Conservation (phyloP, 2,329 filamentous ascomycete genomes). For the Gaeumannomyces tritici region DNA sequence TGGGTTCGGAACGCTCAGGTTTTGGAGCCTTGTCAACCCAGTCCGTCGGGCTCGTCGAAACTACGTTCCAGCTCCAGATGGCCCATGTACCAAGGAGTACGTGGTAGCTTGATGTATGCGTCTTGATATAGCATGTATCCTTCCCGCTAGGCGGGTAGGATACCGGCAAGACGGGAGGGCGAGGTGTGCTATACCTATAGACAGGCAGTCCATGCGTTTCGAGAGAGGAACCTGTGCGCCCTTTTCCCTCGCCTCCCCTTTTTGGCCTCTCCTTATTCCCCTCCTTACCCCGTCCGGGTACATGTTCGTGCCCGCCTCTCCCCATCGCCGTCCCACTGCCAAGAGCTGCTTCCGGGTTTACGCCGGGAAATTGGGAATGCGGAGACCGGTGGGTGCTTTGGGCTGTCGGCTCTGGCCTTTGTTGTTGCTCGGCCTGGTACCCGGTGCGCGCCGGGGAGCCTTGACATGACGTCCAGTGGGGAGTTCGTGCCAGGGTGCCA, state of each 20-base stretch:
- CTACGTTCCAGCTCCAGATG: too few relatives aligned
- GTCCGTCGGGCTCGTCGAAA: not conserved
- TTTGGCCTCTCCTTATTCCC: not conserved
- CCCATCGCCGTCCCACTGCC: not conserved
- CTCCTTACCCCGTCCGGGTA: not conserved
- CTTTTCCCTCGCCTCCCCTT: not conserved
- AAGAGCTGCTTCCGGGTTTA: not conserved
- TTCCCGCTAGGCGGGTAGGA: not conserved
- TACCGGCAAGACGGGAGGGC: too few relatives aligned
- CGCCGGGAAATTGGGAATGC: not conserved
- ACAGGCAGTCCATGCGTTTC: too few relatives aligned
- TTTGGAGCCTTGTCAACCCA: too few relatives aligned
- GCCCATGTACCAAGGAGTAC: too few relatives aligned
- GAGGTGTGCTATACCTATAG: not conserved
- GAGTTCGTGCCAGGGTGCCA: not conserved
- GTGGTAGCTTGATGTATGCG: too few relatives aligned
- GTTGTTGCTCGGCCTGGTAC: not conserved
- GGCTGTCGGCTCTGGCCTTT: not conserved
- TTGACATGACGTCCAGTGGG: not conserved
- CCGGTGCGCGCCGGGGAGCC: too few relatives aligned
- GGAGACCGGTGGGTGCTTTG: not conserved
- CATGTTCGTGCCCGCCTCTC: not conserved
- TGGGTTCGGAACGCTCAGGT: not conserved
- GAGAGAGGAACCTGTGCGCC: too few relatives aligned
- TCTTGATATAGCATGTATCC: not conserved